Conservation (phyloP, 139 green algal species). For the Tetraselmis striata region DNA sequence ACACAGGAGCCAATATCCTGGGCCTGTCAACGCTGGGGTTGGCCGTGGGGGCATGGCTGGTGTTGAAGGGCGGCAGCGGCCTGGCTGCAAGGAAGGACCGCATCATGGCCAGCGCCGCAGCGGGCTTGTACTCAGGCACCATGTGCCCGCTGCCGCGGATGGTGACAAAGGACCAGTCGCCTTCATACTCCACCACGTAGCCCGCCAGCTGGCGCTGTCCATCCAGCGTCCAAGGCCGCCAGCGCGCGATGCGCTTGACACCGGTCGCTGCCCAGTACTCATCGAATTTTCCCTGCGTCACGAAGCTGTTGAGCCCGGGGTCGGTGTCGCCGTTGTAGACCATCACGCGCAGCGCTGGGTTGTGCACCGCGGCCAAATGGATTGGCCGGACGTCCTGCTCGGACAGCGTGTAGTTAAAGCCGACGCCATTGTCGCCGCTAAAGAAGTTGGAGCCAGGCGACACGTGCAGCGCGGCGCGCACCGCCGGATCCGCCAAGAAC, state of each 20-base stretch:
- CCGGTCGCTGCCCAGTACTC: neutral
- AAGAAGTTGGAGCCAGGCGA: neutral
- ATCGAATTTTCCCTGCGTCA: neutral
- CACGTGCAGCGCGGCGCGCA: neutral
- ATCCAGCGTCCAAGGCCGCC: neutral
- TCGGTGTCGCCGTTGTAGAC: constrained; percentile 14
- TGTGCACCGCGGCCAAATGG: neutral
- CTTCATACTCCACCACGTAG: constrained; percentile 4
- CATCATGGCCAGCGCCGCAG: neutral
- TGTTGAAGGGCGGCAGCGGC: too few relatives aligned
- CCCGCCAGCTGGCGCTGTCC: neutral
- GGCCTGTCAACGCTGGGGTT: too few relatives aligned
- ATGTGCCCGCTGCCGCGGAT: constrained; percentile 9
- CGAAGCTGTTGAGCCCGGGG: neutral
- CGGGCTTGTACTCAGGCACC: constrained; percentile 10
- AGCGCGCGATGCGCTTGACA: neutral
- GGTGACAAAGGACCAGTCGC: constrained; percentile 6
- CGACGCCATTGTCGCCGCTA: neutral
- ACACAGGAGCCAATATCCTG: too few relatives aligned
- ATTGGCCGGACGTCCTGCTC: neutral
- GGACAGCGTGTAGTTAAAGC: neutral
- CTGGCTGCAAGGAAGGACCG: neutral
- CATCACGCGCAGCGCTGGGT: neutral
- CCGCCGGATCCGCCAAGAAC: neutral
- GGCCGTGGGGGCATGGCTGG: too few relatives aligned